Base-by-base conservation (phyloP, 2,329 filamentous ascomycete species). In the Cladosporium sp. region DNA sequence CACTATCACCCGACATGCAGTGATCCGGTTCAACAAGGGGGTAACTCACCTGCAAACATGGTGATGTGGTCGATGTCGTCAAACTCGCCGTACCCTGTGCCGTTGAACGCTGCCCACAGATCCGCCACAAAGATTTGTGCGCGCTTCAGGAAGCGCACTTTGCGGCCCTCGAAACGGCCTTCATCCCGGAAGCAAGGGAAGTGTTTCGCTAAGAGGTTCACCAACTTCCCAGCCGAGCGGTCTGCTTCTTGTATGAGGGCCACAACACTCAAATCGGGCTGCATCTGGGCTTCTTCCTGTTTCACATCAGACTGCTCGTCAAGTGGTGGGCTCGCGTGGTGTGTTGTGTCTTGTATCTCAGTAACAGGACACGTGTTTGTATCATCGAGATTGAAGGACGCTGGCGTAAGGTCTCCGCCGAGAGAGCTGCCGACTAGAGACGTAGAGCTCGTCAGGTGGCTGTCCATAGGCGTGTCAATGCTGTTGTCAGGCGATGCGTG, bases 121-220 rank as follows among this genome's bases (percentile, higher is more conserved):
- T 99, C 94, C 20, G 95, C 95, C 2, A 96, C 92, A 19, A 97
- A 83, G 61, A 99, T 99, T 74, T 99, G 94, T 1, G 94, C 92
- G 11, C 95, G 86, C 76, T 99, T 99, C 70, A 96, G 85, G 62
- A 99, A 83, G 14, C 91, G 88, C 2, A 99, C 86, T 59, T 81
- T 82, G 45, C 87, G 86, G 9, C 86, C 86, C 55, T 93, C 86
- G 70, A 92, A 96, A 3, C 70, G 74, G 59, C 86, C 84, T 70
- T 92, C 88, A 69, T 99, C 94, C 20, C 88, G 82, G 76, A 99
- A 97, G 75, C 90, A 95, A 22, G 83, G 73, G 70, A 99, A 97
- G 69, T 92, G 84, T 45, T 86, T 81, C 3, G 90, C 90, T 0
- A 99, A 80, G 0, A 95, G 75, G 72, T 97, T 96, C 60, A 97